phyloP scores from a whole-genome alignment of 495 filamentous ascomycete genomes.

The Annulohypoxylon maeteangense region DNA sequence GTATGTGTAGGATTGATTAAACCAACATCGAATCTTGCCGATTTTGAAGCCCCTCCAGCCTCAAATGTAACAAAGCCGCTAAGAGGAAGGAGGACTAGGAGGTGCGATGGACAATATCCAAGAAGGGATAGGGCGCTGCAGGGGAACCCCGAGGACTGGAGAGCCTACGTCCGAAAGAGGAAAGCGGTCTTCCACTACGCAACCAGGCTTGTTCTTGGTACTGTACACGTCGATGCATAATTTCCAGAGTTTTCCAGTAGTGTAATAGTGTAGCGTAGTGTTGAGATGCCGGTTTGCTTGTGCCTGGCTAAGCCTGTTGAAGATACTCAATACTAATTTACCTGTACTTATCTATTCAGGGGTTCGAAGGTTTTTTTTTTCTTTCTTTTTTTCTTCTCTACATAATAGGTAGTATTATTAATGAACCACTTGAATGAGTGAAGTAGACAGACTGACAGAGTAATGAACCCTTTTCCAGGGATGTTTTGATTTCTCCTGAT shows the following conservation, averaged over 20 bases:
- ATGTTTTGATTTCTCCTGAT: constrained; percentile 8
- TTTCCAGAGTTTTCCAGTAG: constrained; percentile 30
- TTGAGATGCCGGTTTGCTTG: constrained; percentile 11
- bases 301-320: constrained; percentile 12
- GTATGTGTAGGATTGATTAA: constrained; percentile 21
- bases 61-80: constrained; percentile 34
- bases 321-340: constrained; percentile 10
- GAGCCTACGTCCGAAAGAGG: constrained; percentile 34
- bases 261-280: background rate
- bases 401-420: too few relatives aligned
- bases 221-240: constrained; percentile 42
- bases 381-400: too few relatives aligned
- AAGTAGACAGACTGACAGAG: background rate
- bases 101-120: constrained; percentile 20
- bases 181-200: constrained; percentile 32
- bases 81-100: constrained; percentile 16
- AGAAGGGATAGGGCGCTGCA: constrained; percentile 38
- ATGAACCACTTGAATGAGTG: constrained; percentile 1
- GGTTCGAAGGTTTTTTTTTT: background rate
- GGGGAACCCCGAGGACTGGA: constrained; percentile 35
- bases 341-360: constrained; percentile 15
- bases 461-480: constrained; percentile 29
- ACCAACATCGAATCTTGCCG: constrained; percentile 12
- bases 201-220: constrained; percentile 10
- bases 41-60: constrained; percentile 33